Evolutionary conservation across 1,284 basidiomycete species (phyloP), one percentile per base, ranked within the genome.

Genomic region (Sporisorium reilianum): DNA sequence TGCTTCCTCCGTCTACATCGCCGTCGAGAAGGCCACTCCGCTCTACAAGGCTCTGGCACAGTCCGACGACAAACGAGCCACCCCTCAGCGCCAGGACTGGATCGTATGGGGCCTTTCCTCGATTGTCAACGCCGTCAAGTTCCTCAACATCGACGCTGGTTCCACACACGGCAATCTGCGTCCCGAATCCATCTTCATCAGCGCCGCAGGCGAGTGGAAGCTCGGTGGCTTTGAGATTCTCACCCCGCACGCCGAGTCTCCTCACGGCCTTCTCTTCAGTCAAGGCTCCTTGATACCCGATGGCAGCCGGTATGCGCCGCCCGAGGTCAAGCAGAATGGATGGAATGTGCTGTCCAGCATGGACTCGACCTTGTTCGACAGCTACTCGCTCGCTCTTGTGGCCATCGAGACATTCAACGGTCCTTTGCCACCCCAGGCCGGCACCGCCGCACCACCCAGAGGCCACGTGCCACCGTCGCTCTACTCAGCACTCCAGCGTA

Each of bases 221-320:
- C 87, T 99, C 10, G 95, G 92, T 32, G 96, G 96, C 1, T 95
- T 99, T 80, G 97, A 99, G 79, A 86, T 95, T 0, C 86, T 98
- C 78, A 95, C 92, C 78, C 61, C 82, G 64, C 34, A 86, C 12
- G 82, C 84, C 4, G 78, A 83, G 50, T 85, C 86, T 25, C 85
- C 86, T 49, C 71, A 79, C 5, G 59, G 62, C 3, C 49, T 79
- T 5, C 58, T 82, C 38, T 59, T 53, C 61, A 77, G 65, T 36
- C 64, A 75, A 62, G 71, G 79, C 38, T 74, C 77, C 11, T 61
- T 80, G 26, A 55, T 84, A 22, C 84, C 84, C 16, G 79, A 81
- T 38, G 80, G 84, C 6, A 64, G 75, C 4, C 65, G 67, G 16
- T 84, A 82, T 52, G 82, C 90, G 25, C 88, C 92, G 5, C 96